These are phyloP conservation scores for Torulaspora microellipsoides DNA, from an alignment of 805 yeast genomes.

Conservation along the genomic window DNA sequence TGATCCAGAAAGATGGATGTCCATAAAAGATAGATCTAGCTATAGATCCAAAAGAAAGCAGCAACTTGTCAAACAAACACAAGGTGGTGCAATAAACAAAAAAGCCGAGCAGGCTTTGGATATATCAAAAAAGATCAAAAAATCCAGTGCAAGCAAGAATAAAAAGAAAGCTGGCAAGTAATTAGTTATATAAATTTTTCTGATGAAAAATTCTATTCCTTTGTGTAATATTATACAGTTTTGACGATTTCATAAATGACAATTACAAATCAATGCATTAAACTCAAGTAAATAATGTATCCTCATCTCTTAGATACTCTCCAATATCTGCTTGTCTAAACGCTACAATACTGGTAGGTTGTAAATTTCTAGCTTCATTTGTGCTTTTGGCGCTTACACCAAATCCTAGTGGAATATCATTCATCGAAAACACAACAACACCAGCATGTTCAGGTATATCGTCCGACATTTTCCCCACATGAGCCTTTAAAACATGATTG, in stretches of 20 bases:
- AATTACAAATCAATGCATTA: neutral
- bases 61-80: slow-evolving; percentile 47
- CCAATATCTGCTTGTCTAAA: slow-evolving; percentile 98
- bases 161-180: slow-evolving; percentile 28
- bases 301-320: slow-evolving; percentile 96
- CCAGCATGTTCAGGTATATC: slow-evolving; percentile 99
- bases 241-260: neutral
- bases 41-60: slow-evolving; percentile 70
- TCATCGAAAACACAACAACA: slow-evolving; percentile 85
- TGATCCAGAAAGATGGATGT: slow-evolving; percentile 87
- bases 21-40: slow-evolving; percentile 76
- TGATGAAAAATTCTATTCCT: neutral
- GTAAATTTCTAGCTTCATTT: slow-evolving; percentile 76
- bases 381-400: slow-evolving; percentile 94
- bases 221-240: slow-evolving; percentile 10
- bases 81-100: slow-evolving; percentile 55
- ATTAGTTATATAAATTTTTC: slow-evolving; percentile 1
- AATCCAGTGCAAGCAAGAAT: slow-evolving; percentile 12
- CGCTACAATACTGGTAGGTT: slow-evolving; percentile 92
- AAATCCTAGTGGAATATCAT: slow-evolving; percentile 88
- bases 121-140: slow-evolving; percentile 23
- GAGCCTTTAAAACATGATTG: slow-evolving; percentile 94
- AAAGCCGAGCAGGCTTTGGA: slow-evolving; percentile 32
- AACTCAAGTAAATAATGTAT: slow-evolving; percentile 75
- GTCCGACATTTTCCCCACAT: slow-evolving; percentile 92